Percentiles rank a stretch among this genome's conserved stretches.
Conservation (phyloP, 352 stramenopile species). For the Globisporangium heterothallicum region DNA sequence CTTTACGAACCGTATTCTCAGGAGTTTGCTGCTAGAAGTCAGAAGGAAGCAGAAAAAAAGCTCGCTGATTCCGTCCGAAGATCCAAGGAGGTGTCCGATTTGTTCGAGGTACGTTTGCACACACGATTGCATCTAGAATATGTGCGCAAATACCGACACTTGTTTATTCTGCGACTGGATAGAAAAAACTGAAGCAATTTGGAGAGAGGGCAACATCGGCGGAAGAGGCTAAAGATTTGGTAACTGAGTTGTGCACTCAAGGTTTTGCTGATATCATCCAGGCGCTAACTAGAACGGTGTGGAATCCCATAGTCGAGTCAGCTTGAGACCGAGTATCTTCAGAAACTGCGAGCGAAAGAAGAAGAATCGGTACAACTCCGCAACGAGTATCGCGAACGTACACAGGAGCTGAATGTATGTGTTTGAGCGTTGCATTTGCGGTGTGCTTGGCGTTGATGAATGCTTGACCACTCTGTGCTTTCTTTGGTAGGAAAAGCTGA, state of each 20-base stretch:
- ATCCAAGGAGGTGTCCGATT: constrained; percentile 30
- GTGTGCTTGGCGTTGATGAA: not conserved
- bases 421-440: not conserved
- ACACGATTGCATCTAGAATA: too few relatives aligned
- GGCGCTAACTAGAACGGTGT: not conserved
- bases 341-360: constrained; percentile 43
- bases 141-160: too few relatives aligned
- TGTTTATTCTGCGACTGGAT: not conserved
- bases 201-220: constrained; percentile 37
- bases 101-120: constrained; percentile 33
- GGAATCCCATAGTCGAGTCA: constrained; percentile 23
- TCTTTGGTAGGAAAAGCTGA: constrained; percentile 28
- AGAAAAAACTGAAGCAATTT: constrained; percentile 24
- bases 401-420: constrained; percentile 48
- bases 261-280: not conserved
- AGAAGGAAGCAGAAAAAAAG: constrained; percentile 54
- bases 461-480: not conserved
- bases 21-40: constrained; percentile 35
- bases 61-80: constrained; percentile 29
- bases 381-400: constrained; percentile 43
- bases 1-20: constrained; percentile 4
- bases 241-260: constrained; percentile 9
- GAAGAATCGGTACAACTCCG: constrained; percentile 43
- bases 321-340: constrained; percentile 40
- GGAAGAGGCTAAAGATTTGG: constrained; percentile 56